These are phyloP conservation scores for Mycosphaerelloides madeirae DNA, from an alignment of 2,329 filamentous ascomycete species.

Conservation along the genomic window DNA sequence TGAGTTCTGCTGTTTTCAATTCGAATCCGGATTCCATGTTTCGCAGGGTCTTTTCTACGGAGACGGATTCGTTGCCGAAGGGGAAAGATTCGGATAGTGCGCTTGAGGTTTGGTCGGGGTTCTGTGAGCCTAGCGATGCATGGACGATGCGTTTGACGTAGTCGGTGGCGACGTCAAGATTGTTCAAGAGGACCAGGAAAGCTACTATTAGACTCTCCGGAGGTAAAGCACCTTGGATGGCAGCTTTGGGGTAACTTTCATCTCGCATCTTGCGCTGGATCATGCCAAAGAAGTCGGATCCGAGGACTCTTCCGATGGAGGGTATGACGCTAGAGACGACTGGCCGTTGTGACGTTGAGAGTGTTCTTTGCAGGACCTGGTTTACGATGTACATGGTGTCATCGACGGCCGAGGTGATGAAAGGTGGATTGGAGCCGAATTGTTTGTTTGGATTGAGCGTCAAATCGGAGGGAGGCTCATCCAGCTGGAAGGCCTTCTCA, in stretches of 20 bases:
- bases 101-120: slow-evolving; percentile 10
- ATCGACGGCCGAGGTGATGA: slow-evolving; percentile 91
- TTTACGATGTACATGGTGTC: slow-evolving; percentile 99
- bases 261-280: slow-evolving; percentile 96
- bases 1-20: slow-evolving; percentile 72
- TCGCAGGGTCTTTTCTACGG: slow-evolving; percentile 64
- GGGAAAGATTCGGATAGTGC: slow-evolving; percentile 62
- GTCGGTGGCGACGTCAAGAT: slow-evolving; percentile 84
- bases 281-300: slow-evolving; percentile 92
- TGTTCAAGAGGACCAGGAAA: slow-evolving; percentile 93
- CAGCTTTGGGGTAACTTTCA: slow-evolving; percentile 80
- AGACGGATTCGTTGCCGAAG: slow-evolving; percentile 67
- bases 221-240: slow-evolving; percentile 73
- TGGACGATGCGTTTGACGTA: slow-evolving; percentile 84
- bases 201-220: slow-evolving; percentile 83
- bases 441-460: slow-evolving; percentile 69
- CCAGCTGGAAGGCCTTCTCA: slow-evolving; percentile 94
- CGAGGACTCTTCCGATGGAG: slow-evolving; percentile 72
- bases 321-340: slow-evolving; percentile 75
- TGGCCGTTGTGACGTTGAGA: slow-evolving; percentile 77
- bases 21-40: slow-evolving; percentile 68
- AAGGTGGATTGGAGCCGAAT: slow-evolving; percentile 73
- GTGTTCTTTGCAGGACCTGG: slow-evolving; percentile 77
- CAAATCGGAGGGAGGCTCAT: slow-evolving; percentile 77
- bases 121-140: slow-evolving; percentile 50